These are phyloP conservation scores for Silene uniflora DNA, from an alignment of 148 eudicot genomes.

Conservation along the genomic window DNA sequence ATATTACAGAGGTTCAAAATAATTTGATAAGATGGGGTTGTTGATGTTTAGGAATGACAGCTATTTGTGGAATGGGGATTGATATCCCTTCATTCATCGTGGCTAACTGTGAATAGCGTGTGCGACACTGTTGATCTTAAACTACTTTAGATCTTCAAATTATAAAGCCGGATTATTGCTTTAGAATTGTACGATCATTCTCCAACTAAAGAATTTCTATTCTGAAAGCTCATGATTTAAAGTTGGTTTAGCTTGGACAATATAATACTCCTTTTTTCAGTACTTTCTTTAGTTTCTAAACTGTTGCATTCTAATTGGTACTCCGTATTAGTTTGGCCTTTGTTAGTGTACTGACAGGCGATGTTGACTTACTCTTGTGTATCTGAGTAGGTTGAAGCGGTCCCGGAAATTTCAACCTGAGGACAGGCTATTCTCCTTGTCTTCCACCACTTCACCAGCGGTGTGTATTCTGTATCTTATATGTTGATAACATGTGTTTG, in stretches of 20 bases:
- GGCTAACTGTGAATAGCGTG: neutral
- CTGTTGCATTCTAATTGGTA: neutral
- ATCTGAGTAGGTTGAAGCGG: conserved; percentile 72
- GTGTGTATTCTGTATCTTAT: conserved; percentile 41
- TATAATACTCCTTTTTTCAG: neutral
- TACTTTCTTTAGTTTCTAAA: neutral
- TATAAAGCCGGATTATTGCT: neutral
- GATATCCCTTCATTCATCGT: neutral
- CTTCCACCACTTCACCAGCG: conserved; percentile 92
- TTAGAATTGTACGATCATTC: neutral
- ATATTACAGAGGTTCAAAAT: neutral
- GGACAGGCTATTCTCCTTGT: conserved; percentile 89
- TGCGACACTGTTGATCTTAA: neutral
- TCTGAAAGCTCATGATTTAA: neutral
- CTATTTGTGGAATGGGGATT: neutral
- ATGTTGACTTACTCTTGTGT: conserved; percentile 8
- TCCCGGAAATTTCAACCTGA: conserved; percentile 92
- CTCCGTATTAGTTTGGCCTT: neutral
- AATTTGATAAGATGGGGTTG: neutral
- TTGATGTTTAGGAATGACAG: neutral
- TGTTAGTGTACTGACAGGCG: neutral
- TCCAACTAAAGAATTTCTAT: neutral
- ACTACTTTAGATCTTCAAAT: neutral
- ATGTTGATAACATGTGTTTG: neutral
- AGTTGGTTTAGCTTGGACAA: neutral